Conservation (phyloP, 352 stramenopile genomes). For the Hyaloperonospora brassicae region DNA sequence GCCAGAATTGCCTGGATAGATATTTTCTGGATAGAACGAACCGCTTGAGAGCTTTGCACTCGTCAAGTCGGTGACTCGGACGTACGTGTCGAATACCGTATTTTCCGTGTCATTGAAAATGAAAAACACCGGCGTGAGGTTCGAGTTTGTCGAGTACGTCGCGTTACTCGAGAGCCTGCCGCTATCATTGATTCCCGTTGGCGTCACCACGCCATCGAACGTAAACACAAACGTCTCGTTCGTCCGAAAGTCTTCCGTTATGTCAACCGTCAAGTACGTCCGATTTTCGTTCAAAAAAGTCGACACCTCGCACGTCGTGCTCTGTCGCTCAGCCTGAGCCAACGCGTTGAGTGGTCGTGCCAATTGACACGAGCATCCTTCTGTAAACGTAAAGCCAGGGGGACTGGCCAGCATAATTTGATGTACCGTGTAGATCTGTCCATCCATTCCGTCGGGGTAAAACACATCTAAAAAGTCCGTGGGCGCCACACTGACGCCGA, state of each 20-base stretch:
- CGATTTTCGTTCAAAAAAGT: slow-evolving; percentile 37
- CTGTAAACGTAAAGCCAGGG: slow-evolving; percentile 52
- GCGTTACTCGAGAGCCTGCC: slow-evolving; percentile 17
- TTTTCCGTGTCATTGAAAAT: slow-evolving; percentile 66
- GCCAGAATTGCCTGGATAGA: slow-evolving; percentile 73
- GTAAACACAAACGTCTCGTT: slow-evolving; percentile 60
- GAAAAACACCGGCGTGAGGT: slow-evolving; percentile 69
- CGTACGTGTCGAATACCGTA: slow-evolving; percentile 63
- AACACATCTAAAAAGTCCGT: slow-evolving; percentile 64
- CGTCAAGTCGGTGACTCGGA: slow-evolving; percentile 40
- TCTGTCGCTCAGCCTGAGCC: slow-evolving; percentile 9
- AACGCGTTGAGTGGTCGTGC: slow-evolving; percentile 18
- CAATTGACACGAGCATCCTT: slow-evolving; percentile 38
- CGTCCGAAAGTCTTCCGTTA: slow-evolving; percentile 35
- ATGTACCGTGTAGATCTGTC: slow-evolving; percentile 48
- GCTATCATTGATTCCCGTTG: slow-evolving; percentile 42
- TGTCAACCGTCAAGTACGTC: slow-evolving; percentile 61
- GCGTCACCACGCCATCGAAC: slow-evolving; percentile 61
- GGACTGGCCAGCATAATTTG: slow-evolving; percentile 74
- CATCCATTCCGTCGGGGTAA: slow-evolving; percentile 31
- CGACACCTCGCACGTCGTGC: slow-evolving; percentile 39
- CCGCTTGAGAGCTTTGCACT: slow-evolving; percentile 50
- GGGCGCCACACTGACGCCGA: slow-evolving; percentile 64
- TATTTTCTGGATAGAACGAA: slow-evolving; percentile 76
- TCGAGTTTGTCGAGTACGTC: slow-evolving; percentile 41